These are phyloP conservation scores for Melaleuca quinquenervia DNA, from an alignment of 345 rosid species.

Conservation along the genomic window DNA sequence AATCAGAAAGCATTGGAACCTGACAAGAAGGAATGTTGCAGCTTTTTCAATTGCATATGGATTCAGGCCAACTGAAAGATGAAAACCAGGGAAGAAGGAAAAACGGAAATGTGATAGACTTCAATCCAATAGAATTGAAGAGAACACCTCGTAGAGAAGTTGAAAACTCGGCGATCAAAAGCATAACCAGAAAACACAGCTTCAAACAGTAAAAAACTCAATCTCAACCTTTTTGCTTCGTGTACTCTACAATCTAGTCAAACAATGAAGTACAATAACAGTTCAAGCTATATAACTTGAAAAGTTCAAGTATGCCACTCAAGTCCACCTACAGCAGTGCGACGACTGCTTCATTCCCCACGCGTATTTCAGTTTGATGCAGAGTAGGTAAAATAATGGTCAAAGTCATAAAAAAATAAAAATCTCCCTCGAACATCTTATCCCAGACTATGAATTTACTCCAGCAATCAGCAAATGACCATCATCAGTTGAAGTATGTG, in stretches of 20 bases:
- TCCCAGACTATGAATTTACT: neutral
- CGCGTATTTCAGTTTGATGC: neutral
- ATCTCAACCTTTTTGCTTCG: neutral
- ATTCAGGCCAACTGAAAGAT: neutral
- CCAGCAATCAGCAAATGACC: neutral
- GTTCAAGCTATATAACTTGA: neutral
- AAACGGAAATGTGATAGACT: neutral
- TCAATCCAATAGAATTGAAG: neutral
- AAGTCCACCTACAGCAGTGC: neutral
- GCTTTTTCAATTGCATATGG: neutral
- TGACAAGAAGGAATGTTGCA: conserved; percentile 8
- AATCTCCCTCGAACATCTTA: neutral
- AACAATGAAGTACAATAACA: neutral
- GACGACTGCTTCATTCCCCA: neutral
- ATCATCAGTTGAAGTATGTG: neutral
- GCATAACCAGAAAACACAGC: neutral
- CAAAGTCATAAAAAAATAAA: neutral
- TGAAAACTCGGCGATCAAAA: neutral
- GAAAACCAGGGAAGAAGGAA: neutral
- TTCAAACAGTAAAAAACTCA: neutral
- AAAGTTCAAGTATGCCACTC: neutral
- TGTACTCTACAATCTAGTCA: neutral
- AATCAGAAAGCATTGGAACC: conserved; percentile 26
- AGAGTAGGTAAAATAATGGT: neutral
- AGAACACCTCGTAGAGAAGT: neutral